A percentile compares a stretch with the other conserved stretches of the same genome.
phyloP scores from a whole-genome alignment of 2,329 filamentous ascomycete species.

The Didymella segeticola region DNA sequence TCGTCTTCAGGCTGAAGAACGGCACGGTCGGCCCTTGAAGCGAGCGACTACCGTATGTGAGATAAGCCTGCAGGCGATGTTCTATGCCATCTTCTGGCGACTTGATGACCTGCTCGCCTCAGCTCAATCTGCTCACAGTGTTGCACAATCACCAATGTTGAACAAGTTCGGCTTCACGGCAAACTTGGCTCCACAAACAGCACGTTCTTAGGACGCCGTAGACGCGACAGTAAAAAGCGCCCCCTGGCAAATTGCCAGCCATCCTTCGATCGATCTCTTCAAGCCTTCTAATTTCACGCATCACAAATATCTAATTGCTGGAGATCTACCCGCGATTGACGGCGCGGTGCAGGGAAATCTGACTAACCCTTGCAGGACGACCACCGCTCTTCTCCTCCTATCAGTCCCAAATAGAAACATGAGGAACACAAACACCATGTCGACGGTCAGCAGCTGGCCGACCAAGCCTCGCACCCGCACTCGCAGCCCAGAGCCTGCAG shows the following conservation, averaged over 20 bases:
- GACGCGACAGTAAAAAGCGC: background rate
- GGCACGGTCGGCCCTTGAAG: background rate
- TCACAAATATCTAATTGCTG: background rate
- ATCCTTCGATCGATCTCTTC: background rate
- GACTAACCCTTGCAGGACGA: background rate
- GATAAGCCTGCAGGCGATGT: background rate
- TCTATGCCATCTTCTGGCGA: background rate
- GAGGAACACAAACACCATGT: background rate
- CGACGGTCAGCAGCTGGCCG: background rate
- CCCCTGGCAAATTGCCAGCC: background rate
- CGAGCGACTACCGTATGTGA: background rate
- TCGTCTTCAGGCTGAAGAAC: background rate
- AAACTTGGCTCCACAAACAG: background rate
- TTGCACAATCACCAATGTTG: background rate
- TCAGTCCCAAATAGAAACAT: background rate
- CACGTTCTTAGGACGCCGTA: background rate
- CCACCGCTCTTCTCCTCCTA: background rate
- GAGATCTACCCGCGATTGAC: background rate
- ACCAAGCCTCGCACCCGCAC: background rate
- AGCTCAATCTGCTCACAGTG: background rate
- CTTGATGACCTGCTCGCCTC: background rate
- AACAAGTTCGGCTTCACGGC: background rate
- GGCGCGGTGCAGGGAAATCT: background rate
- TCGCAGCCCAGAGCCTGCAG: background rate
- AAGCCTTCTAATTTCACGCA: background rate